Percentiles rank a stretch among this genome's conserved stretches.
phyloP scores from a whole-genome alignment of 345 rosid genomes.

The Hirschfeldia incana region DNA sequence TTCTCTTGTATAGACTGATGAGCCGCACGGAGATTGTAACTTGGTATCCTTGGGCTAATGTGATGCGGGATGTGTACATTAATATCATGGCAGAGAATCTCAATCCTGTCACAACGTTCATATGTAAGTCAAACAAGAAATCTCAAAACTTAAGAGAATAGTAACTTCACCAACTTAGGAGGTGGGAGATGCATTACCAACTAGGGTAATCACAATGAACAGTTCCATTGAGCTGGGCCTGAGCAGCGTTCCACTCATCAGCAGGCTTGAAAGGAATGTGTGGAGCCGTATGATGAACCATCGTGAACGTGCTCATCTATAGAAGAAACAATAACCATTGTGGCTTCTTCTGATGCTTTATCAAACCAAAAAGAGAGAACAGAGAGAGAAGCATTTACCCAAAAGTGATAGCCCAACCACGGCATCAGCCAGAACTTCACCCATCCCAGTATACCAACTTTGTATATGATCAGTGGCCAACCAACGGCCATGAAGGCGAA shows the following conservation, averaged over 20 bases:
- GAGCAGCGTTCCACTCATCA: slow-evolving; percentile 84
- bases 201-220: slow-evolving; percentile 90
- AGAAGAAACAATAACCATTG: slow-evolving; percentile 26
- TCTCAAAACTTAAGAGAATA: slow-evolving; percentile 6
- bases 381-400: slow-evolving; percentile 54
- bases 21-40: slow-evolving; percentile 79
- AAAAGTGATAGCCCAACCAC: slow-evolving; percentile 92
- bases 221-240: slow-evolving; percentile 90
- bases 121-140: background rate
- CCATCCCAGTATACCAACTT: slow-evolving; percentile 84
- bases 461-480: slow-evolving; percentile 84
- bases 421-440: slow-evolving; percentile 95
- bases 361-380: background rate
- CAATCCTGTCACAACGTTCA: slow-evolving; percentile 76
- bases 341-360: background rate
- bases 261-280: slow-evolving; percentile 82
- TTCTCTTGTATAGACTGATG: slow-evolving; percentile 76
- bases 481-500: slow-evolving; percentile 92
- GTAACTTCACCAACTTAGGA: too few relatives aligned
- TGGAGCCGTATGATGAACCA: slow-evolving; percentile 98
- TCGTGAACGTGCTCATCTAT: slow-evolving; percentile 97
- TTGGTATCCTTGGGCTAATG: slow-evolving; percentile 77
- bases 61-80: slow-evolving; percentile 89
- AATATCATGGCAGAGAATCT: slow-evolving; percentile 84
- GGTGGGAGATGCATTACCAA: slow-evolving; percentile 51